These are phyloP conservation scores for Ciborinia camelliae DNA, from an alignment of 2,329 filamentous ascomycete genomes.

Conservation along the genomic window DNA sequence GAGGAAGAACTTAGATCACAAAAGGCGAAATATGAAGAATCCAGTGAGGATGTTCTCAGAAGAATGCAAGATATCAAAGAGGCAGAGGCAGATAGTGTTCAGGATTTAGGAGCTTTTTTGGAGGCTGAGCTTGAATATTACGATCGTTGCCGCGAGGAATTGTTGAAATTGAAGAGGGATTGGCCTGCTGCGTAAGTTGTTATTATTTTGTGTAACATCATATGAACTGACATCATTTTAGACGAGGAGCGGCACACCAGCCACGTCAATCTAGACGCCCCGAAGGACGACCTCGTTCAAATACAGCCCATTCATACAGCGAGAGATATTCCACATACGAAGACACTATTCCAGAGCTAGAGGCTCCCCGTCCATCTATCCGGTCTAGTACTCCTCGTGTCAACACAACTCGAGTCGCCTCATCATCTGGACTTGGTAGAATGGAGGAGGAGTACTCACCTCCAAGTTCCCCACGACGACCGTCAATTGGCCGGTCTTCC, in stretches of 20 bases:
- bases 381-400: slow-evolving; percentile 40
- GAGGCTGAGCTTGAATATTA: slow-evolving; percentile 90
- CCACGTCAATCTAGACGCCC: slow-evolving; percentile 29
- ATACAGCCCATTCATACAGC: slow-evolving; percentile 60
- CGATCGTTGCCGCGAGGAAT: slow-evolving; percentile 82
- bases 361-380: slow-evolving; percentile 48
- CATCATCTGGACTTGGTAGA: slow-evolving; percentile 27
- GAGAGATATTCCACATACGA: slow-evolving; percentile 57
- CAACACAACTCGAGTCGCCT: slow-evolving; percentile 29
- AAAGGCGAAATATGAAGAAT: slow-evolving; percentile 95
- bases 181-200: slow-evolving; percentile 61
- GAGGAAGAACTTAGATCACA: slow-evolving; percentile 89
- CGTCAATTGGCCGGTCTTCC: slow-evolving; percentile 48
- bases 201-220: not conserved
- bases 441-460: slow-evolving; percentile 34
- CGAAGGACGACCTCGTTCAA: slow-evolving; percentile 51
- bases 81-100: slow-evolving; percentile 76
- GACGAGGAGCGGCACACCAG: slow-evolving; percentile 14
- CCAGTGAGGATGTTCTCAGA: slow-evolving; percentile 83
- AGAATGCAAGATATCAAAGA: slow-evolving; percentile 98
- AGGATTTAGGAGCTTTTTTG: slow-evolving; percentile 75
- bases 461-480: slow-evolving; percentile 41
- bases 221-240: slow-evolving; percentile 4
- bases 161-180: slow-evolving; percentile 65
- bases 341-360: slow-evolving; percentile 44